phyloP scores from a whole-genome alignment of 1,284 basidiomycete genomes.

The Rhodotorula sp. region DNA sequence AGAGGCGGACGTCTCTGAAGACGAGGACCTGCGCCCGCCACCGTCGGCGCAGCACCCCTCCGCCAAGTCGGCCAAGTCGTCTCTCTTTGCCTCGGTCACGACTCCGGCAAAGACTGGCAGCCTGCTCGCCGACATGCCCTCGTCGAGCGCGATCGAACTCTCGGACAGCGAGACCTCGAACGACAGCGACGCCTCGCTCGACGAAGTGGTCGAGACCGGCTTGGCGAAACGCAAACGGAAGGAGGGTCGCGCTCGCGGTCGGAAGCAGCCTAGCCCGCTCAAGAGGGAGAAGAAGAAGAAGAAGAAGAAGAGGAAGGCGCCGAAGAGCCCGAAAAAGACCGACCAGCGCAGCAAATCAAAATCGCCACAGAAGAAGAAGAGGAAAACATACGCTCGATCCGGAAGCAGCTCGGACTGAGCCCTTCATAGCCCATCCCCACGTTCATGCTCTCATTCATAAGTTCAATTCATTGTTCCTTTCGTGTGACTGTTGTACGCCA shows the following conservation, averaged over 20 bases:
- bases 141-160: not conserved
- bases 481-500: too few species aligned
- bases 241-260: too few species aligned
- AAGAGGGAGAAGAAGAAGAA: not conserved
- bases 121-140: not conserved
- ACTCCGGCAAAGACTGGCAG: not conserved
- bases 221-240: too few species aligned
- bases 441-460: too few species aligned
- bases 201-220: constrained; percentile 1
- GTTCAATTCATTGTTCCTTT: too few species aligned
- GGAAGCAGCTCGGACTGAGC: not conserved
- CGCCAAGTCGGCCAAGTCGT: not conserved
- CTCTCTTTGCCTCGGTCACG: not conserved
- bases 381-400: not conserved
- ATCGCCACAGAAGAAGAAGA: not conserved
- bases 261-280: not conserved
- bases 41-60: constrained; percentile 1
- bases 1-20: not conserved
- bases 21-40: not conserved
- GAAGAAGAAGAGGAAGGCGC: not conserved
- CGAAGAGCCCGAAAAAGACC: not conserved
- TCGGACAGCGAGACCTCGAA: not conserved
- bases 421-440: too few species aligned
- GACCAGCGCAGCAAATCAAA: not conserved
- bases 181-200: not conserved